Percentiles rank a stretch among this genome's conserved stretches.
These are phyloP conservation scores for Trametes sanguinea DNA, from an alignment of 768 basidiomycete species.

Conservation along the genomic window DNA sequence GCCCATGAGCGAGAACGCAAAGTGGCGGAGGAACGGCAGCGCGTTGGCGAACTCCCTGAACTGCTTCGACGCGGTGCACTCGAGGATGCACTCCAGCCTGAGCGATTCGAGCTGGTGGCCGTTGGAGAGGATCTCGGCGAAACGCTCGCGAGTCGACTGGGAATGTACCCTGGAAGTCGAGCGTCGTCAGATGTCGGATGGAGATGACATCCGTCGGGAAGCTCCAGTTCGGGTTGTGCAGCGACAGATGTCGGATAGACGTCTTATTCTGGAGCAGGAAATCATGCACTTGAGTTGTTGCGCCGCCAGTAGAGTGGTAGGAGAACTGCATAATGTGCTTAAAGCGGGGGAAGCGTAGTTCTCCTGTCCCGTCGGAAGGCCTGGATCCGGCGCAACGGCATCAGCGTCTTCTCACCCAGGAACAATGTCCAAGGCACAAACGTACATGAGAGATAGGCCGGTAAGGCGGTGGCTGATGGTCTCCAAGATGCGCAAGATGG, in stretches of 20 bases:
- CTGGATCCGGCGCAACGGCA: constrained; percentile 11
- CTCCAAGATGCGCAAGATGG: constrained; percentile 56
- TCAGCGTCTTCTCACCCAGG: neutral
- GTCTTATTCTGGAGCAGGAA: constrained; percentile 55
- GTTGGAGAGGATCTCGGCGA: constrained; percentile 59
- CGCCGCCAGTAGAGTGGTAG: constrained; percentile 49
- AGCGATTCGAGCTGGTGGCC: constrained; percentile 68
- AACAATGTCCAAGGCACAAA: neutral
- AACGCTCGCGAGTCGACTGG: constrained; percentile 52
- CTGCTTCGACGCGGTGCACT: constrained; percentile 48
- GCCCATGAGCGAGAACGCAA: constrained; percentile 46
- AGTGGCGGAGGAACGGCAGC: constrained; percentile 67
- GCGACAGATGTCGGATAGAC: constrained; percentile 53
- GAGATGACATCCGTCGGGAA: constrained; percentile 57
- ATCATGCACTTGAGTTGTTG: constrained; percentile 41
- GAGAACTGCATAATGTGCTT: constrained; percentile 59
- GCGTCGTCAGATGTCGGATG: constrained; percentile 63
- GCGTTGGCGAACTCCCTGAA: constrained; percentile 45
- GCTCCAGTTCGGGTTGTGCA: constrained; percentile 57
- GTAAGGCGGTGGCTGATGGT: constrained; percentile 51
- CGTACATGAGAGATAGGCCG: constrained; percentile 51
- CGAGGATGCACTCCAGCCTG: constrained; percentile 54
- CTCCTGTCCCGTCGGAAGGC: constrained; percentile 33
- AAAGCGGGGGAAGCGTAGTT: constrained; percentile 32
- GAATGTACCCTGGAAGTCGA: constrained; percentile 62